These are phyloP conservation scores for Leishmania martiniquensis DNA, from an alignment of 208 protist species.

Conservation along the genomic window DNA sequence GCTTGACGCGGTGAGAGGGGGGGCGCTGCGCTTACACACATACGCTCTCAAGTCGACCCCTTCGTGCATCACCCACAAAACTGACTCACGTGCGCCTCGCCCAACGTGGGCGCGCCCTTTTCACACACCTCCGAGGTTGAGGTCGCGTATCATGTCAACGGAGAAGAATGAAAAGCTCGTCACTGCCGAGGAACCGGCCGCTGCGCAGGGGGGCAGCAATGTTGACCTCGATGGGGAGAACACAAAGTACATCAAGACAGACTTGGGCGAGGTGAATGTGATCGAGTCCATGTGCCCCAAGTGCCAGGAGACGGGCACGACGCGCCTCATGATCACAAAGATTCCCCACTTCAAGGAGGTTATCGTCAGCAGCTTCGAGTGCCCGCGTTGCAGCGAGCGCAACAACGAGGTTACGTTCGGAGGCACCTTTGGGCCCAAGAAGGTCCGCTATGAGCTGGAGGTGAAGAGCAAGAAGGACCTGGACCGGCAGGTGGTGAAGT, in stretches of 20 bases:
- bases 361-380: slow-evolving; percentile 94
- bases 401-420: slow-evolving; percentile 94
- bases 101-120: not conserved
- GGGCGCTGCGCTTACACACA: not conserved
- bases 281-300: slow-evolving; percentile 91
- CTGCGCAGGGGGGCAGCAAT: slow-evolving; percentile 9
- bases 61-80: not conserved
- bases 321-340: slow-evolving; percentile 90
- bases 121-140: not conserved
- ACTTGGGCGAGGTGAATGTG: slow-evolving; percentile 87
- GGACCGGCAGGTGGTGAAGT: slow-evolving; percentile 94
- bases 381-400: slow-evolving; percentile 77
- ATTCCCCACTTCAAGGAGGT: slow-evolving; percentile 94
- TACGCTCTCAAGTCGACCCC: not conserved
- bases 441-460: slow-evolving; percentile 83
- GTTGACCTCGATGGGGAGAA: slow-evolving; percentile 7
- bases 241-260: slow-evolving; percentile 68
- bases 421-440: slow-evolving; percentile 82
- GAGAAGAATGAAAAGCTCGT: not conserved
- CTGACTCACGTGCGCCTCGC: not conserved
- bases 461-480: slow-evolving; percentile 89
- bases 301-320: slow-evolving; percentile 87
- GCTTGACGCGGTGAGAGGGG: not conserved
- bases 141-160: not conserved
- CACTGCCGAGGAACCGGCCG: not conserved